Evolutionary conservation across 2,329 filamentous ascomycete species (phyloP).

Genomic region (Talaromyces atroroseus): DNA sequence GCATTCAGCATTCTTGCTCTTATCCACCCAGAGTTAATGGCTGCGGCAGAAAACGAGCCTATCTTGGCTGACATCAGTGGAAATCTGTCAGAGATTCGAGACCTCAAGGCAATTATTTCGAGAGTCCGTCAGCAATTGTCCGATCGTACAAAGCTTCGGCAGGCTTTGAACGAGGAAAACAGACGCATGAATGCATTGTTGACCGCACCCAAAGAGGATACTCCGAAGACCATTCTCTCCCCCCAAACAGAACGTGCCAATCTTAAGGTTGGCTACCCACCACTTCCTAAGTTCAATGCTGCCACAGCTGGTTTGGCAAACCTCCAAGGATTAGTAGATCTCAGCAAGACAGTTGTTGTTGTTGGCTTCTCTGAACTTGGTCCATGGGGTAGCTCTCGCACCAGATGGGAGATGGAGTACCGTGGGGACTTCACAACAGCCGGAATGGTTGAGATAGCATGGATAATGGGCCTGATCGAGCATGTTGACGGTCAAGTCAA

Average conservation of each 20-base stretch:
- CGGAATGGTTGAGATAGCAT: conserved; percentile 97
- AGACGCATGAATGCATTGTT: conserved; percentile 70
- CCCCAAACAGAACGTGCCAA: conserved; percentile 35
- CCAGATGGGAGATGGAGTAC: conserved; percentile 98
- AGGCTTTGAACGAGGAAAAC: conserved; percentile 94
- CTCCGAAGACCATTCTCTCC: not conserved
- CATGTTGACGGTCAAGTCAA: conserved; percentile 95
- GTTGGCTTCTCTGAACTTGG: conserved; percentile 88
- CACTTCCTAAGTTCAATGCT: conserved; percentile 80
- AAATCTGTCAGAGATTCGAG: conserved; percentile 92
- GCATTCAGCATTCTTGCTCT: conserved; percentile 78
- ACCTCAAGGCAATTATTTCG: conserved; percentile 90
- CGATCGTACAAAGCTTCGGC: conserved; percentile 88
- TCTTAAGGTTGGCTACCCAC: conserved; percentile 96
- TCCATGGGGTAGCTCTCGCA: conserved; percentile 97
- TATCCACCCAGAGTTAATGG: conserved; percentile 88
- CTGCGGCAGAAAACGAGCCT: conserved; percentile 89
- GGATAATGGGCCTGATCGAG: conserved; percentile 99
- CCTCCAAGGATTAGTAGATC: conserved; percentile 95
- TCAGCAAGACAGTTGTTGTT: conserved; percentile 95
- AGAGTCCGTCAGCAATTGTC: conserved; percentile 89
- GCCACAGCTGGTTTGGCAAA: conserved; percentile 75
- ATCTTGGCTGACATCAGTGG: conserved; percentile 97
- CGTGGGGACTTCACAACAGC: conserved; percentile 94
- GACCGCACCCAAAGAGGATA: not conserved